Evolutionary conservation across 129 eudicot species (phyloP).

Genomic region (Flaveria ramosissima): DNA sequence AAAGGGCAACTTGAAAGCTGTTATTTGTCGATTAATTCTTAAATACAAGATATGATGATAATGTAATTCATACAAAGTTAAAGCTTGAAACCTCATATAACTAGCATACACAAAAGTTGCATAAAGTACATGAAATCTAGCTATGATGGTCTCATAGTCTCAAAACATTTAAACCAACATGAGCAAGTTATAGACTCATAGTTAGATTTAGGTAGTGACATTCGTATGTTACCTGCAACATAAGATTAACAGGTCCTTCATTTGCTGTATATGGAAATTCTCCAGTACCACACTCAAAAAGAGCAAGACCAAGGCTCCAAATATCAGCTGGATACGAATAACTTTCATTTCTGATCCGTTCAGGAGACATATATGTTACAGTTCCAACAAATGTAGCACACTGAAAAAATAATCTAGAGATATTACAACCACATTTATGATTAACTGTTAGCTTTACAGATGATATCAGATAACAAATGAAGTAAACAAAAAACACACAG

Average conservation of each 20-base stretch:
- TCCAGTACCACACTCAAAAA: slow-evolving; percentile 97
- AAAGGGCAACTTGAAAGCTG: not conserved
- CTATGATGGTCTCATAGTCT: not conserved
- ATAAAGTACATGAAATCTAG: slow-evolving; percentile 2
- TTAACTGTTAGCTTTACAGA: slow-evolving; percentile 14
- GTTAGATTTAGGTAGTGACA: not conserved
- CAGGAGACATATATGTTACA: slow-evolving; percentile 98
- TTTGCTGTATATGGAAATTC: slow-evolving; percentile 94
- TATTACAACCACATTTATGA: slow-evolving; percentile 26
- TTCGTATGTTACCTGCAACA: slow-evolving; percentile 74
- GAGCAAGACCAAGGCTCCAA: slow-evolving; percentile 99
- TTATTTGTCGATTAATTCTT: not conserved
- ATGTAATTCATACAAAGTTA: not conserved
- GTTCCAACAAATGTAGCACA: slow-evolving; percentile 99
- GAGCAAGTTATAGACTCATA: not conserved
- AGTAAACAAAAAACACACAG: not conserved
- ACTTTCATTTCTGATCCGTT: slow-evolving; percentile 85
- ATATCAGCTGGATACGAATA: slow-evolving; percentile 99
- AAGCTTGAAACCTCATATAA: slow-evolving; percentile 13
- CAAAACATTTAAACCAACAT: not conserved
- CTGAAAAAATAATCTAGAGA: slow-evolving; percentile 45
- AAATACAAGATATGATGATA: not conserved
- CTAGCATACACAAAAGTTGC: slow-evolving; percentile 4
- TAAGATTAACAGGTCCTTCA: slow-evolving; percentile 96
- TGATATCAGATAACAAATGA: slow-evolving; percentile 7